Percentiles rank a stretch among this genome's conserved stretches.
These are phyloP conservation scores for Malania oleifera DNA, from an alignment of 164 flowering plant species.

Conservation along the genomic window DNA sequence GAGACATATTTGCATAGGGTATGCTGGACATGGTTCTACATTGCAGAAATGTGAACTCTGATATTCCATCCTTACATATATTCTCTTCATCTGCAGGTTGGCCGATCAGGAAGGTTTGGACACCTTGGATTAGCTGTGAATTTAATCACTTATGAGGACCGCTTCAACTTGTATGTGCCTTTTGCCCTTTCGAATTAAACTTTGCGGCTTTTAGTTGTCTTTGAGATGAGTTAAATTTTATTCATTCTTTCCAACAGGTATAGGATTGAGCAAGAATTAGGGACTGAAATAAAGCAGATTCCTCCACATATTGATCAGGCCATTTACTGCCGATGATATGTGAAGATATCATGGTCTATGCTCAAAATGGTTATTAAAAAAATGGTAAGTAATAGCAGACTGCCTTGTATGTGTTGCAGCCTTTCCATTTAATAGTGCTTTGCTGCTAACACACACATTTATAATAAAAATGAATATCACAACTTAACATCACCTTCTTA, in stretches of 20 bases:
- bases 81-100: slow-evolving; percentile 52
- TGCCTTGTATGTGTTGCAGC: too few species aligned
- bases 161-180: slow-evolving; percentile 79
- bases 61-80: slow-evolving; percentile 2
- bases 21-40: slow-evolving; percentile 15
- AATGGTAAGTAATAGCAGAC: too few species aligned
- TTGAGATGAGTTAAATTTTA: neutral
- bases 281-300: slow-evolving; percentile 97
- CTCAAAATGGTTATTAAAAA: slow-evolving; percentile 34
- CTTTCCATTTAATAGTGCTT: too few species aligned
- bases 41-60: neutral
- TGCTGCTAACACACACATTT: too few species aligned
- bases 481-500: too few species aligned
- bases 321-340: slow-evolving; percentile 68
- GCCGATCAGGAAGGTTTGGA: slow-evolving; percentile 98
- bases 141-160: slow-evolving; percentile 95
- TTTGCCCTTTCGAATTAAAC: neutral
- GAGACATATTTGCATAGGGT: slow-evolving; percentile 98
- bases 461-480: too few species aligned
- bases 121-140: slow-evolving; percentile 98
- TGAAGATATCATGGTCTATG: slow-evolving; percentile 14
- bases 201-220: neutral
- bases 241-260: slow-evolving; percentile 47
- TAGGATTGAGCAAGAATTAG: slow-evolving; percentile 99
- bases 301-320: slow-evolving; percentile 97